Percentiles rank a stretch among this genome's conserved stretches.
These are phyloP conservation scores for Aspergillus piperis DNA, from an alignment of 2,329 filamentous ascomycete species.

Conservation along the genomic window DNA sequence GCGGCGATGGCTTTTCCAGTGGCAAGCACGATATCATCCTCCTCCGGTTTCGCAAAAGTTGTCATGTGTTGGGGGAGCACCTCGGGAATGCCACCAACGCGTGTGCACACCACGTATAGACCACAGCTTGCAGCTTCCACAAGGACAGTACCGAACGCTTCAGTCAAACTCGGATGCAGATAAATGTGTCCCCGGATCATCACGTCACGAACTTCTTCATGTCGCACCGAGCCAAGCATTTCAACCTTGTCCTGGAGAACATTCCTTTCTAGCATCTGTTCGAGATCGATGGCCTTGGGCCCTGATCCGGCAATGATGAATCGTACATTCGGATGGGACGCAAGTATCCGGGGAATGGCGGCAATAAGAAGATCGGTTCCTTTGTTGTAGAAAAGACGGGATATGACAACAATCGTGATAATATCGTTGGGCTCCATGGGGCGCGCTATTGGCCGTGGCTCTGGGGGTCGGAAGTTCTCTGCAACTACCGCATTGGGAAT, in stretches of 20 bases:
- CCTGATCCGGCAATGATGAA: slow-evolving; percentile 97
- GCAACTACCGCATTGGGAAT: slow-evolving; percentile 97
- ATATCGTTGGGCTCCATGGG: slow-evolving; percentile 78
- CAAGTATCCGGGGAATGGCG: slow-evolving; percentile 87
- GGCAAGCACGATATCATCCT: slow-evolving; percentile 88
- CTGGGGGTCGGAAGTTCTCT: slow-evolving; percentile 83
- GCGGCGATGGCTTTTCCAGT: slow-evolving; percentile 87
- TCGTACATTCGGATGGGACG: slow-evolving; percentile 85
- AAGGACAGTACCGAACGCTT: slow-evolving; percentile 96
- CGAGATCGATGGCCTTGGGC: slow-evolving; percentile 93
- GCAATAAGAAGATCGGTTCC: slow-evolving; percentile 96
- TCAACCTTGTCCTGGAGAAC: slow-evolving; percentile 91
- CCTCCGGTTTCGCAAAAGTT: slow-evolving; percentile 92
- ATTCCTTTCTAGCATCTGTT: slow-evolving; percentile 96
- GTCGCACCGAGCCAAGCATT: slow-evolving; percentile 85
- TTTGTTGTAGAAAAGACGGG: slow-evolving; percentile 97
- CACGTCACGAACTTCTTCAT: slow-evolving; percentile 95
- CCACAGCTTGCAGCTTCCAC: slow-evolving; percentile 96
- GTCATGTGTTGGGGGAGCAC: slow-evolving; percentile 97
- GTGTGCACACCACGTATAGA: slow-evolving; percentile 92
- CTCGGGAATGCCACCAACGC: slow-evolving; percentile 94
- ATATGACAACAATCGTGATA: slow-evolving; percentile 96
- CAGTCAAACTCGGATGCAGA: slow-evolving; percentile 89
- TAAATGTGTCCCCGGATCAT: slow-evolving; percentile 98
- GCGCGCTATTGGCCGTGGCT: slow-evolving; percentile 58